Evolutionary conservation across 345 rosid genomes (phyloP), one percentile per base, ranked within the genome.

Genomic region (Sisymbrium irio): DNA sequence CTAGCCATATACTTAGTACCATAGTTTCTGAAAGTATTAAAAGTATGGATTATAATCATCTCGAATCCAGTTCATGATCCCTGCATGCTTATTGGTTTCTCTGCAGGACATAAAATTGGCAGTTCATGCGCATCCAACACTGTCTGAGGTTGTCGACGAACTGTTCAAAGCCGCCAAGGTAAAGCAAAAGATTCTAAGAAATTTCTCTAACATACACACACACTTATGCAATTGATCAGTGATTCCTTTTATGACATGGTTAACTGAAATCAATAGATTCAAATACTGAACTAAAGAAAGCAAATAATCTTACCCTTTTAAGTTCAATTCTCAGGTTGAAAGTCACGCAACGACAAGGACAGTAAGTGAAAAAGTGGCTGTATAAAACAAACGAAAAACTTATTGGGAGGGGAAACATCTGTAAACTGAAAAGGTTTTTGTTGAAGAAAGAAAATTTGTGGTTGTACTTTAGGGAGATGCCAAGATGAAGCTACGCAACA

Each of bases 91-190:
- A 32, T 46, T 77, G 57, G 45, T 33, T 35, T 40, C 61, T 14
- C 66, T 70, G 78, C 91, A 92, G 99, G 99, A 92, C 73, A 82
- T 95, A 32, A 95, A 87, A 79, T 75, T 83, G 46, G 99, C 98
- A 9, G 99, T 95, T 78, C 99, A 95, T 74, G 98, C 99, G 33
- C 99, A 95, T 84, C 99, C 99, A 42, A 95, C 99, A 7, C 80
- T 95, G 68, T 92, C 99, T 5, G 99, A 95, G 84, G 99, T 92
- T 66, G 82, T 95, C 15, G 99, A 95, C n/a, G 98, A 95, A 77
- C 86, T 95, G 65, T 95, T 90, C 70, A 95, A 95, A 81, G 84
- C 97, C 27, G 99, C 99, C 55, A 88, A 90, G 96, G 99, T 95
- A 72, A 84, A 82, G 53, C 50, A 41, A 33, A 60, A 15, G 17